Conservation (phyloP, 257 asterid genomes). For the Cynanchum wilfordii region DNA sequence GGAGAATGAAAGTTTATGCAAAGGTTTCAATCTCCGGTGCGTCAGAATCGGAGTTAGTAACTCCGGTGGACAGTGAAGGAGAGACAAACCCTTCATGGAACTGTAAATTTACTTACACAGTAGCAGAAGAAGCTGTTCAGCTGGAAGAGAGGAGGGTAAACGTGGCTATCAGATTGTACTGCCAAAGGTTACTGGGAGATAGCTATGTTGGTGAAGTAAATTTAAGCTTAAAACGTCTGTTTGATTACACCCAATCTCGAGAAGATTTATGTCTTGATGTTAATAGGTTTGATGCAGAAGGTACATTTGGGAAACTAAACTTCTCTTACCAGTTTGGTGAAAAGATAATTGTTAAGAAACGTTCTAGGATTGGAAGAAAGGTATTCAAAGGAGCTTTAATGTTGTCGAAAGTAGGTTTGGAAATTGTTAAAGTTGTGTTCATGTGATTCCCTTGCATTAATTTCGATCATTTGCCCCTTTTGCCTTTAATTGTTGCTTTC, state of each 20-base stretch:
- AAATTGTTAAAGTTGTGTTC: not conserved
- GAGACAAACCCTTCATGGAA: conserved; percentile 11
- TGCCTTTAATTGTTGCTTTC: too few species aligned
- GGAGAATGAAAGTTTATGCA: conserved; percentile 3
- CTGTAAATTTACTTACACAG: not conserved
- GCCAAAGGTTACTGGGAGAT: not conserved
- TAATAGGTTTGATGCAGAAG: not conserved
- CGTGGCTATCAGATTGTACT: not conserved
- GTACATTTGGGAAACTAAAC: not conserved
- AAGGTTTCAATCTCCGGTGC: not conserved
- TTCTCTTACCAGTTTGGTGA: not conserved
- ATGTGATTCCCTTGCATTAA: too few species aligned
- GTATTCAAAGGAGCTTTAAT: not conserved
- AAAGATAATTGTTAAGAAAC: not conserved
- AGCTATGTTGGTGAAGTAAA: conserved; percentile 15
- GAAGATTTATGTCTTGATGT: not conserved
- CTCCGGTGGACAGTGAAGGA: conserved; percentile 7
- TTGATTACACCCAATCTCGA: not conserved
- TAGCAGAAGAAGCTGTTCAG: not conserved
- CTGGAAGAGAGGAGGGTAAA: not conserved
- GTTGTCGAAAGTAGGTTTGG: not conserved
- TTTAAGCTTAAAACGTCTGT: not conserved
- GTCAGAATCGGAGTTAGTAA: not conserved
- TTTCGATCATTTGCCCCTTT: too few species aligned
- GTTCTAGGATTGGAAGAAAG: not conserved